Conservation (phyloP, 2,329 filamentous ascomycete genomes). For the Helicocarpus griseus region DNA sequence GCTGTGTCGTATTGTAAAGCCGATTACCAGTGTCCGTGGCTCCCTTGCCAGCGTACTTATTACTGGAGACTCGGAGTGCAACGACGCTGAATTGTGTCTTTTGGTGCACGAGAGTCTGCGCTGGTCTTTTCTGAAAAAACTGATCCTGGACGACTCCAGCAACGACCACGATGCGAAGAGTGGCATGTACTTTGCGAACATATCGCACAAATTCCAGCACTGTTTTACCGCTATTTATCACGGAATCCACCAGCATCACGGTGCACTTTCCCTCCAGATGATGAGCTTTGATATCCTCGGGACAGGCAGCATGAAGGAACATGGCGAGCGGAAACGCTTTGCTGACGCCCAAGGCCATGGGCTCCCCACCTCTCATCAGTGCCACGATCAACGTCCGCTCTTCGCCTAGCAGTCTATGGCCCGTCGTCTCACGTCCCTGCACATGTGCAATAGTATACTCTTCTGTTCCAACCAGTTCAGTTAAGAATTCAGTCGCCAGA, state of each 20-base stretch:
- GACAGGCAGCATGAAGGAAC: conserved; percentile 40
- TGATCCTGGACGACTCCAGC: conserved; percentile 45
- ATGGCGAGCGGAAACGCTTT: conserved; percentile 43
- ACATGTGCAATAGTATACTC: conserved; percentile 42
- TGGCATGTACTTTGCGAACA: conserved; percentile 32
- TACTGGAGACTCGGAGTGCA: conserved; percentile 47
- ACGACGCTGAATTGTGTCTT: conserved; percentile 34
- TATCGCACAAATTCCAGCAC: conserved; percentile 40
- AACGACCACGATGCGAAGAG: conserved; percentile 44
- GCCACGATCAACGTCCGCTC: conserved; percentile 44
- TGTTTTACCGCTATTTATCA: conserved; percentile 49
- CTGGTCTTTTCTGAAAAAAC: conserved; percentile 9
- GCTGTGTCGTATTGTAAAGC: no score
- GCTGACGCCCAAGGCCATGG: conserved; percentile 51
- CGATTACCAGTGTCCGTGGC: conserved; percentile 50
- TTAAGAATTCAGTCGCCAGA: conserved; percentile 42
- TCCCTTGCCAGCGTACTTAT: conserved; percentile 45
- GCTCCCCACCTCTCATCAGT: conserved; percentile 54
- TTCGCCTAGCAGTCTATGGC: conserved; percentile 42
- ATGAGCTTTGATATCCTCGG: conserved; percentile 32
- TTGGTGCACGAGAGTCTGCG: conserved; percentile 12
- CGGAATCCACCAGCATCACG: conserved; percentile 50
- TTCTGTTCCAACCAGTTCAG: conserved; percentile 40
- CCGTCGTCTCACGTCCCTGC: conserved; percentile 36
- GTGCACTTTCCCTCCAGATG: conserved; percentile 33